Evolutionary conservation across 1,284 basidiomycete genomes (phyloP), one percentile per base, ranked within the genome.

Genomic region (Wallemia ichthyophaga): DNA sequence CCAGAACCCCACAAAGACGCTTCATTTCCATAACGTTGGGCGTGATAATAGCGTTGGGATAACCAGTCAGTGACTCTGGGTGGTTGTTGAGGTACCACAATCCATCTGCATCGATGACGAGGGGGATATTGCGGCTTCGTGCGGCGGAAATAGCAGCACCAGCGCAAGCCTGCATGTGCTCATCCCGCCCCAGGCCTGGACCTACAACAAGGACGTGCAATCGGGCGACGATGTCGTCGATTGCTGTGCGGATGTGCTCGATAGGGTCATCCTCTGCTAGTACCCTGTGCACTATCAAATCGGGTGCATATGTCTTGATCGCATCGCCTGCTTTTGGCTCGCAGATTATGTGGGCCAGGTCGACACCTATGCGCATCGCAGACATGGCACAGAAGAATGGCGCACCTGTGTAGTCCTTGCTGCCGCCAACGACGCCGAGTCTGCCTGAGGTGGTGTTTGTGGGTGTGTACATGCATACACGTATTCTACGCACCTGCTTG

Each of bases 311-410:
- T 0, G 85, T 83, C 72, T 98, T 98, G 75, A 98, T 96, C 24
- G 88, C 83, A 1, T 76, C 76, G 26, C 85, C 85, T 1, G 88
- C 87, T 0, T 78, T 79, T 0, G 92, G 92, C 13, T 89, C 82
- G 71, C 92, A 98, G 59, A 98, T 91, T 59, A 96, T 88, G 74
- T 96, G 91, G 25, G 88, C 87, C 54, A 96, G 76, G 69, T 96
- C 92, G 58, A 83, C 84, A 27, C 91, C 92, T 66, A 89, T 76
- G 62, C 85, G 77, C 64, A 89, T 75, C 0, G 87, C 83, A 3
- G 87, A 82, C 65, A 92, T 85, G 25, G 85, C 79, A 1, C 86
- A 82, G 67, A 92, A 98, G 75, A 81, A 98, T 0, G 92, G 92
- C 25, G 92, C 92, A 19, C 92, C 94, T 0, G 89, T 87, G 70